Percentiles rank a stretch among this genome's conserved stretches.
These are phyloP conservation scores for Cladosporium sp. DNA, from an alignment of 2,329 filamentous ascomycete genomes.

Conservation along the genomic window DNA sequence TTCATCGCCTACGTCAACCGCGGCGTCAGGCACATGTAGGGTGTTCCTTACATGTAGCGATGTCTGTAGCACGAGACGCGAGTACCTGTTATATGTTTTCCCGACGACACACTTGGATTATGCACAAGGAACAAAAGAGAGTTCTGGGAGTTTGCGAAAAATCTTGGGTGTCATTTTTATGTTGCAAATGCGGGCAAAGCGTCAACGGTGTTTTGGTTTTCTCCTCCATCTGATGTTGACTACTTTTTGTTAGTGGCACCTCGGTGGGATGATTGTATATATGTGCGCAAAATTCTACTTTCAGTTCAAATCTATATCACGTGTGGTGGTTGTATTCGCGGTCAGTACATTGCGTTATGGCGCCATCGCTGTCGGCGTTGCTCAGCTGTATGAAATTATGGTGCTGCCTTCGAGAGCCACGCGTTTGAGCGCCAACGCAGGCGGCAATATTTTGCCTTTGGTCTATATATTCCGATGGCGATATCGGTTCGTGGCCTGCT, in stretches of 20 bases:
- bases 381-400: not conserved
- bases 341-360: not conserved
- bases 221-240: conserved; percentile 6
- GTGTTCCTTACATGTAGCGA: not conserved
- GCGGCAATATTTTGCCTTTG: not conserved
- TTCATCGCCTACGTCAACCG: conserved; percentile 28
- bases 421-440: not conserved
- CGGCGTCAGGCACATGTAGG: conserved; percentile 24
- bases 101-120: conserved; percentile 1
- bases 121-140: conserved; percentile 1
- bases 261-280: conserved; percentile 4
- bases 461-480: not conserved
- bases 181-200: conserved; percentile 9
- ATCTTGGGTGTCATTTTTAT: conserved; percentile 3
- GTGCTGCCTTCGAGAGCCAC: not conserved
- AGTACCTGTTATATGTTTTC: not conserved
- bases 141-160: conserved; percentile 13
- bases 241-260: not conserved
- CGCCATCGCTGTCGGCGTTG: not conserved
- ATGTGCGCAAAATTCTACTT: not conserved
- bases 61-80: not conserved
- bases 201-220: conserved; percentile 15
- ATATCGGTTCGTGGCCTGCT: not conserved
- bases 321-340: not conserved
- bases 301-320: not conserved